phyloP scores from a whole-genome alignment of 768 basidiomycete genomes.

The Clavulina sp. region DNA sequence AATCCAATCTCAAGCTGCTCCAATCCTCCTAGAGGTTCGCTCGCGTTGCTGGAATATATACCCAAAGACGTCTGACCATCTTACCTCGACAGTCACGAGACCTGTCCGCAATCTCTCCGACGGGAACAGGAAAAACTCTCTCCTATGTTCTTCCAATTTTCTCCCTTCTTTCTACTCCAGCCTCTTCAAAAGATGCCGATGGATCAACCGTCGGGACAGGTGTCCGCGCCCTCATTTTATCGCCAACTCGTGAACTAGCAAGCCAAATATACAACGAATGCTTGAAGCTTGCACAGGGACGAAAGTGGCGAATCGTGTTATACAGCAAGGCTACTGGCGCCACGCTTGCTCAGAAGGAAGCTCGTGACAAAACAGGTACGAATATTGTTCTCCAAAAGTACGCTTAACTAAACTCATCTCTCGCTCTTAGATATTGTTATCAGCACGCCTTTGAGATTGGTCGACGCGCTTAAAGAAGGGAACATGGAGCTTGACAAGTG shows the following conservation, averaged over 20 bases:
- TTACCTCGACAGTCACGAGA: slow-evolving; percentile 44
- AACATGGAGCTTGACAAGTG: slow-evolving; percentile 57
- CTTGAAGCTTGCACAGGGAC: slow-evolving; percentile 57
- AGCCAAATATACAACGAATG: slow-evolving; percentile 91
- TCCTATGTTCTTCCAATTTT: slow-evolving; percentile 80
- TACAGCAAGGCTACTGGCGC: slow-evolving; percentile 83
- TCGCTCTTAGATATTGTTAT: slow-evolving; percentile 59
- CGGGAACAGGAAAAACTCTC: slow-evolving; percentile 93
- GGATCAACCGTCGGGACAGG: slow-evolving; percentile 30
- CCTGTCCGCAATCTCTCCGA: slow-evolving; percentile 87
- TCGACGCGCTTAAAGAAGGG: slow-evolving; percentile 57
- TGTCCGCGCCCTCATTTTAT: slow-evolving; percentile 62
- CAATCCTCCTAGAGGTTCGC: slow-evolving; percentile 60
- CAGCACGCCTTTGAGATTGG: slow-evolving; percentile 78
- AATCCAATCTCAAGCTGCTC: slow-evolving; percentile 64
- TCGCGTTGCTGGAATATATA: not conserved
- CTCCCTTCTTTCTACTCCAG: slow-evolving; percentile 36
- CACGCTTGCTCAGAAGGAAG: slow-evolving; percentile 54
- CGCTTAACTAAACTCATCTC: not conserved
- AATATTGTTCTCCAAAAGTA: not conserved
- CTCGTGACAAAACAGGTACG: slow-evolving; percentile 39
- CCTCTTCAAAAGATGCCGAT: slow-evolving; percentile 26
- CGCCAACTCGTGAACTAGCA: slow-evolving; percentile 90
- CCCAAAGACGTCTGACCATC: not conserved
- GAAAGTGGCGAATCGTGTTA: slow-evolving; percentile 66